phyloP scores from a whole-genome alignment of 2,329 filamentous ascomycete species.

The Aspergillus neotritici region DNA sequence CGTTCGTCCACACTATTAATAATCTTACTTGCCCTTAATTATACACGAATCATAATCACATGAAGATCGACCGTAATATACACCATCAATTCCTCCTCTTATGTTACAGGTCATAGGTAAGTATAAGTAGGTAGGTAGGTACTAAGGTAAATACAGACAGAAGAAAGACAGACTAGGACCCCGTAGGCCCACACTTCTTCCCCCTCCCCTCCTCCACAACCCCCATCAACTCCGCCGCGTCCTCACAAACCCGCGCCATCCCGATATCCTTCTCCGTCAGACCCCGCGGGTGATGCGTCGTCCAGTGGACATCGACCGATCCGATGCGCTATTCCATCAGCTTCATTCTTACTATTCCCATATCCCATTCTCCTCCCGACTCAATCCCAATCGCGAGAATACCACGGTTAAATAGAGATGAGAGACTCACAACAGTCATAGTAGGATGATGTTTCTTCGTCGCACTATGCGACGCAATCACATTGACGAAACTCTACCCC shows the following conservation, averaged over 20 bases:
- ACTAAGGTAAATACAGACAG: no score
- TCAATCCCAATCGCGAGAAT: no score
- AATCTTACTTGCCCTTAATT: no score
- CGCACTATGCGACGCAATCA: constrained; percentile 34
- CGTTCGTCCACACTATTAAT: no score
- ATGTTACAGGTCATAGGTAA: no score
- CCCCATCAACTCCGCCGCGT: constrained; percentile 30
- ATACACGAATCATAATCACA: no score
- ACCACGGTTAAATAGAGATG: no score
- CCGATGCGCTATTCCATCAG: constrained; percentile 27
- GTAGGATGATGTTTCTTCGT: constrained; percentile 36
- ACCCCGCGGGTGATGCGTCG: constrained; percentile 36
- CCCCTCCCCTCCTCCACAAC: constrained; percentile 27
- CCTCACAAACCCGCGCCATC: constrained; percentile 35
- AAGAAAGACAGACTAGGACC: no score
- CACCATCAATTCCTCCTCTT: no score
- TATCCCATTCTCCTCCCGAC: neutral
- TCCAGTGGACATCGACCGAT: constrained; percentile 37
- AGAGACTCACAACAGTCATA: constrained; percentile 33
- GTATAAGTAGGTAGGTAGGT: no score
- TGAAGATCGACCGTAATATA: no score
- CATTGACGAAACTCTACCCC: constrained; percentile 32
- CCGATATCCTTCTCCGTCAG: constrained; percentile 33
- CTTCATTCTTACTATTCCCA: neutral
- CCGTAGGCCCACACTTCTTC: constrained; percentile 23